Evolutionary conservation across 305 asterid species (phyloP).

Genomic region (Fraxinus xanthoxyloides): DNA sequence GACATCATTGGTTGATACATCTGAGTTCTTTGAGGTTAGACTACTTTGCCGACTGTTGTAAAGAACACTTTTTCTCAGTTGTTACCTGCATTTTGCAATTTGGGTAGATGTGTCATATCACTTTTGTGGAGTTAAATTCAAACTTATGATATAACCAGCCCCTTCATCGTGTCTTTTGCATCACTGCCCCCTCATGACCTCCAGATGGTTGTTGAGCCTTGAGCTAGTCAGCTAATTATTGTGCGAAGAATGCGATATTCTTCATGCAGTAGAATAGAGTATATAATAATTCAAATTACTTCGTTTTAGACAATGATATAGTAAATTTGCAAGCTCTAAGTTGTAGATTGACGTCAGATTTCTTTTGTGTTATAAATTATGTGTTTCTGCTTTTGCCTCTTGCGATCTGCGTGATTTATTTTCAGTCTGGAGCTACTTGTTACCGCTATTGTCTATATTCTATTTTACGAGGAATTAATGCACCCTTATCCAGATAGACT

Average conservation of each 20-base stretch:
- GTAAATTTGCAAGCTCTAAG: background rate
- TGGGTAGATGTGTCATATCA: background rate
- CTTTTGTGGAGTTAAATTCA: background rate
- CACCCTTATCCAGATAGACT: background rate
- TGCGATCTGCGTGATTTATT: background rate
- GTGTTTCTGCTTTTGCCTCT: background rate
- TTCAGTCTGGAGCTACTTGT: background rate
- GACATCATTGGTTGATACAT: slow-evolving; percentile 78
- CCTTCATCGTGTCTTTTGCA: background rate
- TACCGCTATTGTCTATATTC: background rate
- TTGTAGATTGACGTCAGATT: background rate
- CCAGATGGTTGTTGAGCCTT: background rate
- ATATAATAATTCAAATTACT: background rate
- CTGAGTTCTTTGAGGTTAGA: slow-evolving; percentile 89
- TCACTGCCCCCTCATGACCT: slow-evolving; percentile 8
- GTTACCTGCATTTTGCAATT: slow-evolving; percentile 2
- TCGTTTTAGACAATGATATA: background rate
- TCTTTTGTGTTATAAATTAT: background rate
- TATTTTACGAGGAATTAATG: background rate
- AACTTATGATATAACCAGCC: background rate
- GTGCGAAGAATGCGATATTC: background rate
- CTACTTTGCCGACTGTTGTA: background rate
- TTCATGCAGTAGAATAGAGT: background rate
- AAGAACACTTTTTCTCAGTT: background rate
- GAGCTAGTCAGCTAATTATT: background rate